Evolutionary conservation across 2,329 filamentous ascomycete species (phyloP), one percentile per base, ranked within the genome.

Genomic region (Botryotinia globosa): DNA sequence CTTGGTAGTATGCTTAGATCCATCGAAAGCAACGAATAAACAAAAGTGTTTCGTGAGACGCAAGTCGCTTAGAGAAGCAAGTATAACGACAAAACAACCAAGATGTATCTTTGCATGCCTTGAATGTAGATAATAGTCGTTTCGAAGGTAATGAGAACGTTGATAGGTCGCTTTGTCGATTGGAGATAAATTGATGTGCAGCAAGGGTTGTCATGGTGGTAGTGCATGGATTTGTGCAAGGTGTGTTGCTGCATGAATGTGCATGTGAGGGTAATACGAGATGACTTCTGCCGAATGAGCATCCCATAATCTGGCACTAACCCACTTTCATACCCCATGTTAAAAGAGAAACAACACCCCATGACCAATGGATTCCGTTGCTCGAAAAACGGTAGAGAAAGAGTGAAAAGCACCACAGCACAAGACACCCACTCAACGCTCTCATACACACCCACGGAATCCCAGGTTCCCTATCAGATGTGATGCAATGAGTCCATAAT

Each of bases 401-500:
- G n/a, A 56, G 29, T 18, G 6, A 44, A 48, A 65, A 48, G 42
- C 29, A 48, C 42, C 45, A 34, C 29, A 63, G 72, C 51, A 69
- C 74, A 75, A 74, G 74, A 79, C 78, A 78, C 78, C 78, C 78
- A 77, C 77, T 75, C 58, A 64, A 34, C 48, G 56, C 58, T 34
- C 39, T 45, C 61, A 22, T 25, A 25, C 44, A 65, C 48, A 67
- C 48, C 39, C 48, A 56, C 25, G 39, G 18, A 56, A 56, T 42
- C 48, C 64, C 25, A 65, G 44, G 32, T 42, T 54, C 34, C 64
- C 64, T 56, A 67, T 67, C 64, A 67, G 64, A 67, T 42, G 64
- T 54, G 48, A 67, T 56, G 64, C 48, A 37, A 56, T 67, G 34
- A 42, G 48, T 10, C n/a, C 64, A 56, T 67, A 48, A 56, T 67